Evolutionary conservation across 805 yeast genomes (phyloP), one percentile per base, ranked within the genome.

Genomic region (Scheffersomyces spartinae): DNA sequence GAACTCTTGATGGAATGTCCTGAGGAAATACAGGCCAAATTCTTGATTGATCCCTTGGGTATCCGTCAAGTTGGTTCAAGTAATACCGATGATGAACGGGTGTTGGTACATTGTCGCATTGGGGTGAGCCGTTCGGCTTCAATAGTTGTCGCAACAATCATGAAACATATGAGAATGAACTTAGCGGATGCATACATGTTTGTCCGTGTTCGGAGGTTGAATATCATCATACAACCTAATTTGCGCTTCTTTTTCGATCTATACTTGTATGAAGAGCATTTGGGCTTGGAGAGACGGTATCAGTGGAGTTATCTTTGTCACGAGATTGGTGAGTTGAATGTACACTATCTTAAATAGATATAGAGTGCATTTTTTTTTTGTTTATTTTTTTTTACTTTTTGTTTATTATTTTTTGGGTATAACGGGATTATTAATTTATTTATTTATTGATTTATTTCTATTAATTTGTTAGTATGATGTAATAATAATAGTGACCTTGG

Each of bases 71-170:
- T 9, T 9, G 7, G n/a, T n/a, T n/a, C n/a, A n/a, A n/a, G n/a
- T n/a, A 25, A 28, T 7, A 26, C 26, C 7, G 12, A 25, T 12
- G 12, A 21, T 14, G 19, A 22, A 6, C 34, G 36, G 20, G 41
- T 53, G 1, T 33, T 58, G 28, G 45, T 53, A 10, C 64, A 58
- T 33, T 58, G 65, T 34, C 45, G 52, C 15, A 57, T 58, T 21
- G 65, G 65, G 0, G 65, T 58, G 10, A 54, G 61, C 4, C 38
- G 65, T 18, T 55, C 61, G n/a, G 65, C 63, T 4, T 45, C 62
- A 8, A 46, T 58, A 22, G 50, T 55, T 4, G 46, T 58, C 23
- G 63, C 64, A 2, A 47, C 50, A 26, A 42, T 55, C 18, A 58
- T 58, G 64, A 44, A 49, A 24, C 41, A 47, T 21, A 42, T 42